phyloP scores from a whole-genome alignment of 2,329 filamentous ascomycete genomes.

The Fusarium denticulatum region DNA sequence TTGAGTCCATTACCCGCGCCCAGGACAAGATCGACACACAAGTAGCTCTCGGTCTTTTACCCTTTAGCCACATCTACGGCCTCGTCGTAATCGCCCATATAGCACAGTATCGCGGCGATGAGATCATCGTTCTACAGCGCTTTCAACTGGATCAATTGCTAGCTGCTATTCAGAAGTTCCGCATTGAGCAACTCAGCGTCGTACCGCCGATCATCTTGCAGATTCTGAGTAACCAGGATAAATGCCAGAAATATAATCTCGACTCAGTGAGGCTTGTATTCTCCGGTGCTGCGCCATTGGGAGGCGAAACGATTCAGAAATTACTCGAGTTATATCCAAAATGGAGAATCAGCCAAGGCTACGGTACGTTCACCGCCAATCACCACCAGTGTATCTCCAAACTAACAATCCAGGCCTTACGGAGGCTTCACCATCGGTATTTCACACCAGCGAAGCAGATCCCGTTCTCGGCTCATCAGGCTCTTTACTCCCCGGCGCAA shows the following conservation, averaged over 20 bases:
- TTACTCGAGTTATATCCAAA: slow-evolving; percentile 69
- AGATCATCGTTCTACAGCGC: slow-evolving; percentile 75
- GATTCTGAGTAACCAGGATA: slow-evolving; percentile 1
- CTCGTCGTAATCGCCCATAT: slow-evolving; percentile 76
- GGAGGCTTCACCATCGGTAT: slow-evolving; percentile 75
- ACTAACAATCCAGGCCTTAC: slow-evolving; percentile 66
- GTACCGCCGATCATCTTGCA: slow-evolving; percentile 34
- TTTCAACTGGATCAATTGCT: slow-evolving; percentile 76
- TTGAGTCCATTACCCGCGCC: slow-evolving; percentile 51
- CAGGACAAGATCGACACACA: slow-evolving; percentile 52
- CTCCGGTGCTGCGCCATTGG: slow-evolving; percentile 72
- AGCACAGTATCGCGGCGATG: slow-evolving; percentile 76
- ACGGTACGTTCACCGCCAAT: slow-evolving; percentile 63
- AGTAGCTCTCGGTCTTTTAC: slow-evolving; percentile 72
- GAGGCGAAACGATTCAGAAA: slow-evolving; percentile 72
- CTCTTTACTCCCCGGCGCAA: slow-evolving; percentile 69
- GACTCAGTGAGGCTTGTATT: slow-evolving; percentile 23
- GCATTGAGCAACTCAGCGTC: slow-evolving; percentile 28
- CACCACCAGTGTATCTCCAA: fast-evolving
- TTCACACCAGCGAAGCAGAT: slow-evolving; percentile 65
- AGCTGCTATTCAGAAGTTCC: slow-evolving; percentile 18
- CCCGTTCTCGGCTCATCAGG: slow-evolving; percentile 77
- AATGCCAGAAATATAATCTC: slow-evolving; percentile 27
- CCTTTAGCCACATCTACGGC: slow-evolving; percentile 84
- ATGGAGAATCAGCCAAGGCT: slow-evolving; percentile 76